Percentiles rank a stretch among this genome's conserved stretches.
These are phyloP conservation scores for Extremus antarcticus DNA, from an alignment of 495 filamentous ascomycete genomes.

Conservation along the genomic window DNA sequence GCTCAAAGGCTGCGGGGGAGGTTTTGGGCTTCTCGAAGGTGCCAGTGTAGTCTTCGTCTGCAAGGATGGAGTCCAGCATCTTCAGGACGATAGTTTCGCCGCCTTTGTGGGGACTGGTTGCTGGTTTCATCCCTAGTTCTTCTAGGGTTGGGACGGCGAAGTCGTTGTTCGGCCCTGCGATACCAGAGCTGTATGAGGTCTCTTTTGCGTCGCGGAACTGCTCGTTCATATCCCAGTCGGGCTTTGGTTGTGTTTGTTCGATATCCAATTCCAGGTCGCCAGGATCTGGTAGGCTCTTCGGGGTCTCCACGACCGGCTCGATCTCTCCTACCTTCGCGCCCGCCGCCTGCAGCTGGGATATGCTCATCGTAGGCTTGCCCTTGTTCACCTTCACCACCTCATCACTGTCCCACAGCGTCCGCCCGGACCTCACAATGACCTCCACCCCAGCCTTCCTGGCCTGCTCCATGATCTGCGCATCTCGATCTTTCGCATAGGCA, in stretches of 20 bases:
- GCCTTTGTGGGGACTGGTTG: slow-evolving; percentile 50
- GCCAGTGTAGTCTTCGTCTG: slow-evolving; percentile 50
- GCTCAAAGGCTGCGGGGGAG: slow-evolving; percentile 55
- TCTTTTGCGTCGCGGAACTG: slow-evolving; percentile 37
- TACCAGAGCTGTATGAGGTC: slow-evolving; percentile 38
- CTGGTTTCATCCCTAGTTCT: slow-evolving; percentile 49
- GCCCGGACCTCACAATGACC: slow-evolving; percentile 46
- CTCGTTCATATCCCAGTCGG: slow-evolving; percentile 44
- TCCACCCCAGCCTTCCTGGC: slow-evolving; percentile 53
- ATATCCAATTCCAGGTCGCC: slow-evolving; percentile 47
- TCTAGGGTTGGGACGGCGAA: slow-evolving; percentile 50
- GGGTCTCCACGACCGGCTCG: slow-evolving; percentile 43
- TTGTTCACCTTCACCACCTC: slow-evolving; percentile 50
- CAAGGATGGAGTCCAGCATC: slow-evolving; percentile 36
- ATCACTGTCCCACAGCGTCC: slow-evolving; percentile 59
- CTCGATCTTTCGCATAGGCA: slow-evolving; percentile 51
- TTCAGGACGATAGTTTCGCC: slow-evolving; percentile 51
- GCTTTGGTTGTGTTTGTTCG: slow-evolving; percentile 36
- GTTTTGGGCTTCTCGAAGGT: slow-evolving; percentile 62
- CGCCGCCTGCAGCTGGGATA: slow-evolving; percentile 44
- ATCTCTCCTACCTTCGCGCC: slow-evolving; percentile 42
- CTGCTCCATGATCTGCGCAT: slow-evolving; percentile 41
- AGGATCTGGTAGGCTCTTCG: slow-evolving; percentile 46
- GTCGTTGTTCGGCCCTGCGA: slow-evolving; percentile 51
- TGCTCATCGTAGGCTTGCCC: slow-evolving; percentile 60